These are phyloP conservation scores for Alternaria ventricosa DNA, from an alignment of 2,329 filamentous ascomycete genomes.

Conservation along the genomic window DNA sequence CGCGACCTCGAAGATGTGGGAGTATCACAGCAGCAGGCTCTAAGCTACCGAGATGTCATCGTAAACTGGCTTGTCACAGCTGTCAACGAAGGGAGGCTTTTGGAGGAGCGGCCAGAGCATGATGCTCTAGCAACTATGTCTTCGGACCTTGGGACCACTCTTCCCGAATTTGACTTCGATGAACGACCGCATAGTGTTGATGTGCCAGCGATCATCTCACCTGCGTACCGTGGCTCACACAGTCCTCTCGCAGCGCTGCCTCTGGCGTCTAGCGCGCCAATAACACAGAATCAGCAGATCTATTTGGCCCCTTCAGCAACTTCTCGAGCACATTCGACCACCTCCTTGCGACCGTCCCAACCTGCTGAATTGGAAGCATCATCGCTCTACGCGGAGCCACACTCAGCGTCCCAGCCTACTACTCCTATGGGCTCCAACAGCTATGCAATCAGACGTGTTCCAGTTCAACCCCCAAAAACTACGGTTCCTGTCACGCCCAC, in stretches of 20 bases:
- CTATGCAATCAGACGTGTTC: neutral
- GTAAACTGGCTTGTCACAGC: conserved; percentile 40
- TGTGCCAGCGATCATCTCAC: neutral
- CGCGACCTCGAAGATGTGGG: conserved; percentile 42
- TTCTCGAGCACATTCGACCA: neutral
- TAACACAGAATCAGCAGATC: neutral
- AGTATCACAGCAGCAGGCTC: conserved; percentile 28
- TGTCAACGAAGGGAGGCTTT: conserved; percentile 39
- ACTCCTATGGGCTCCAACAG: neutral
- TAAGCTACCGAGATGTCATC: conserved; percentile 36
- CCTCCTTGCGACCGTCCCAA: neutral
- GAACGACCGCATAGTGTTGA: conserved; percentile 4
- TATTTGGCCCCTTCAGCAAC: conserved; percentile 2
- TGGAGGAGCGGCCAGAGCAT: conserved; percentile 24
- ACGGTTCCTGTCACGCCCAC: neutral
- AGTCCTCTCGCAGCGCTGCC: neutral
- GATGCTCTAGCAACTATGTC: conserved; percentile 9
- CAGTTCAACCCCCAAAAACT: neutral
- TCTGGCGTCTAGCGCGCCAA: neutral
- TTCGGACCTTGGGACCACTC: conserved; percentile 7
- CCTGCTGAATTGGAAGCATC: neutral
- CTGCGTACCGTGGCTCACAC: neutral
- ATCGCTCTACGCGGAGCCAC: conserved; percentile 1
- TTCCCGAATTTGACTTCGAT: neutral
- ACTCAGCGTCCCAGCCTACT: neutral